These are phyloP conservation scores for Phoma sp. DNA, from an alignment of 2,329 filamentous ascomycete genomes.

Conservation along the genomic window DNA sequence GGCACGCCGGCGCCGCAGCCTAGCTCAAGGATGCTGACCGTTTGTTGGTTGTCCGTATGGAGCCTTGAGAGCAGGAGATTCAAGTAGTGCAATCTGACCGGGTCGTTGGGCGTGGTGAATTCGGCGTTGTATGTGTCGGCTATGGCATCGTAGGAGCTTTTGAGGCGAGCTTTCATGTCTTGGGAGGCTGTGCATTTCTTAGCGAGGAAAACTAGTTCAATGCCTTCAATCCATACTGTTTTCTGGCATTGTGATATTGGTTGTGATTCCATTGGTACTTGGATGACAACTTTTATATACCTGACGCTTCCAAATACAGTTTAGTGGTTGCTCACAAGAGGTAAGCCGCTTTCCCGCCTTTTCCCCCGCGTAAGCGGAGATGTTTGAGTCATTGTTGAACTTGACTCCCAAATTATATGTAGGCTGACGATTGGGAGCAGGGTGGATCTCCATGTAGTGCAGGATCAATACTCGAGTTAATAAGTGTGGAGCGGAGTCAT, in stretches of 20 bases:
- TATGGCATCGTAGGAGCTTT: constrained; percentile 41
- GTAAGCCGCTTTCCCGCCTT: not conserved
- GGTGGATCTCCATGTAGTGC: too few species aligned
- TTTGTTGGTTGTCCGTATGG: not conserved
- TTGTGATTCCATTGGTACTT: not conserved
- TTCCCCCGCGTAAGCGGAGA: not conserved
- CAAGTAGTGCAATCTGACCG: constrained; percentile 31
- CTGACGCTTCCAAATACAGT: not conserved
- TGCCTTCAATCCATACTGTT: not conserved
- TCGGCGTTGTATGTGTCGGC: constrained; percentile 30
- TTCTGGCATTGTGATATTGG: not conserved
- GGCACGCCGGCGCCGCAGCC: constrained; percentile 42
- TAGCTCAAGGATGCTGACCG: constrained; percentile 28
- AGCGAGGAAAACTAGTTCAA: not conserved
- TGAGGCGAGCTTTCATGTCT: constrained; percentile 37
- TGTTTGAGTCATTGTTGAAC: not conserved
- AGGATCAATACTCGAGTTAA: too few species aligned
- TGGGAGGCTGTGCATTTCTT: not conserved
- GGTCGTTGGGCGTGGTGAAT: constrained; percentile 28
- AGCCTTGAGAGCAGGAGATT: constrained; percentile 24
- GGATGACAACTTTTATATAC: not conserved
- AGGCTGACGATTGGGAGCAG: too few species aligned
- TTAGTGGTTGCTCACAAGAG: not conserved
- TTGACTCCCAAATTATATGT: too few species aligned
- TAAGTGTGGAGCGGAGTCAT: too few species aligned